A percentile compares a stretch with the other conserved stretches of the same genome.
These are phyloP conservation scores for Rhododendron mucronatum DNA, from an alignment of 148 eudicot genomes.

Conservation along the genomic window DNA sequence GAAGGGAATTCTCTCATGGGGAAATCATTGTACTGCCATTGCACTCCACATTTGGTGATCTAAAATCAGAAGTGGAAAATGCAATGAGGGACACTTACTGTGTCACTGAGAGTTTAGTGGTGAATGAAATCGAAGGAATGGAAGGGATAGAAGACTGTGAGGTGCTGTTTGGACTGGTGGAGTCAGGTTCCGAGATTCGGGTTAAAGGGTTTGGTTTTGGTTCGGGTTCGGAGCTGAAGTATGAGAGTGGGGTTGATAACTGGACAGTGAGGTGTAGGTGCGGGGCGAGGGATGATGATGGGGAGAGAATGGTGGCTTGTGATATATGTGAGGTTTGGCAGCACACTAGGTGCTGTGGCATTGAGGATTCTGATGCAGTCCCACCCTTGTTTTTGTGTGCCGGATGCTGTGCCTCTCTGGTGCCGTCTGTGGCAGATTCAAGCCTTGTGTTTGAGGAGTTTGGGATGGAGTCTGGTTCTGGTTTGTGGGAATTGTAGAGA, in stretches of 20 bases:
- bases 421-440: slow-evolving; percentile 25
- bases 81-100: slow-evolving; percentile 79
- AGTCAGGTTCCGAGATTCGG: slow-evolving; percentile 59
- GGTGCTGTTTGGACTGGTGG: slow-evolving; percentile 49
- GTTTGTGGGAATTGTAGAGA: neutral
- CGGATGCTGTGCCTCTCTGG: slow-evolving; percentile 49
- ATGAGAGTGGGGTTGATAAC: slow-evolving; percentile 65
- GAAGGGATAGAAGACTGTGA: slow-evolving; percentile 45
- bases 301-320: slow-evolving; percentile 93
- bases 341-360: slow-evolving; percentile 76
- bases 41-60: slow-evolving; percentile 52
- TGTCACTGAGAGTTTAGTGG: slow-evolving; percentile 30
- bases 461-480: neutral
- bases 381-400: slow-evolving; percentile 71
- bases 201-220: slow-evolving; percentile 45
- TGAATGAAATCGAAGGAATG: slow-evolving; percentile 36
- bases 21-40: slow-evolving; percentile 56
- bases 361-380: slow-evolving; percentile 57
- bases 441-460: slow-evolving; percentile 3
- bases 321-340: slow-evolving; percentile 90
- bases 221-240: slow-evolving; percentile 33
- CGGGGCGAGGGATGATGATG: slow-evolving; percentile 87
- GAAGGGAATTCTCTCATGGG: slow-evolving; percentile 23
- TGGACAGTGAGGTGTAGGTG: slow-evolving; percentile 81
- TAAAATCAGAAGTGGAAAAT: slow-evolving; percentile 38